Evolutionary conservation across 2,329 filamentous ascomycete species (phyloP), one percentile per base, ranked within the genome.

Genomic region (Helotiales sp.): DNA sequence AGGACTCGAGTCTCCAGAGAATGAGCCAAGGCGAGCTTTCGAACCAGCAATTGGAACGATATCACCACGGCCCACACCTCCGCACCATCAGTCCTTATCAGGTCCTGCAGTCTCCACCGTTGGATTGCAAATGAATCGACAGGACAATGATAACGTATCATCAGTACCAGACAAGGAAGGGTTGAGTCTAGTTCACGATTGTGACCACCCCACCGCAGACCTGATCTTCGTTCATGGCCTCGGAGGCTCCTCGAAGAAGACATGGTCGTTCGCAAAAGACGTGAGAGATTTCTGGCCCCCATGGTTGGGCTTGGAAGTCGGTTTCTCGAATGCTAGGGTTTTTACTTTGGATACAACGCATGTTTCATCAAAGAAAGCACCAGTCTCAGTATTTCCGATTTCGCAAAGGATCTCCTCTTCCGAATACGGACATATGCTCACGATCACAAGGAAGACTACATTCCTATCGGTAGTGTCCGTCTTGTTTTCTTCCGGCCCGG

Each of bases 211-310:
- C n/a, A 22, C 24, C 8, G 55, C 63, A 17, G 67, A 69, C 34
- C 57, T 68, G 15, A 66, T 76, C 15, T 76, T 76, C 49, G 66
- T 76, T 7, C 74, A 76, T 59, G 74, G 74, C 1, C 69, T 76
- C 4, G 72, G 70, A 7, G 74, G 74, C 8, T 67, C 69, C 2
- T 72, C 70, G 36, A 60, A 64, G 13, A 69, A 68, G 55, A 72
- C 73, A 36, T 76, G 74, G 74, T 66, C 63, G 10, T 68, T 68
- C 33, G 57, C 62, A 1, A 29, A 59, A n/a, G 62, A 71, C 5
- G 54, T 55, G 1, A 30, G 54, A 3, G 64, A 68, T 29, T 75
- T 69, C 60, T 75, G 74, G 74, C 74, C 74, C 0, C 61, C 60
- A 44, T 76, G 72, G 69, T 66, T 75, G 3, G 63, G 70, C 0